Evolutionary conservation across 169 alveolate genomes (phyloP).

Genomic region (Perkinsus marinus): DNA sequence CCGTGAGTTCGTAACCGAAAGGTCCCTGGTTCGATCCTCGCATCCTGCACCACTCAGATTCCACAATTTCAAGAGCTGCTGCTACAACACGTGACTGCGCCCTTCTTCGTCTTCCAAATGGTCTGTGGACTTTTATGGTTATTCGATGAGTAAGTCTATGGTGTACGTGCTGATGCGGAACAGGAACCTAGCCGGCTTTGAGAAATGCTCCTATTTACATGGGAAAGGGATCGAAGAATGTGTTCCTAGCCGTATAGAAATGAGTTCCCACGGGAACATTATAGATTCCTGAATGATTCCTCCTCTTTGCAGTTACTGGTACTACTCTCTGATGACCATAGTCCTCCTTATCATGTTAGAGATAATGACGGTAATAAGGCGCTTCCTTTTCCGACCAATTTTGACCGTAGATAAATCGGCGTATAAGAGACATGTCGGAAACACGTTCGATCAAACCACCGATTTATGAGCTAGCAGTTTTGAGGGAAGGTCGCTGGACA

Average conservation of each 20-base stretch:
- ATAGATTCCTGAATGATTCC: too few species aligned
- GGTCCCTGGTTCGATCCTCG: not conserved
- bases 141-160: slow-evolving; percentile 79
- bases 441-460: not conserved
- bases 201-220: too few species aligned
- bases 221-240: too few species aligned
- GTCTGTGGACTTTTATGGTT: slow-evolving; percentile 85
- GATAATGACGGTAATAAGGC: slow-evolving; percentile 21
- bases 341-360: slow-evolving; percentile 64
- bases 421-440: not conserved
- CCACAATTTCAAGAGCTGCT: slow-evolving; percentile 77
- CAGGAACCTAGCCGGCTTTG: too few species aligned
- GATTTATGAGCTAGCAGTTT: slow-evolving; percentile 1
- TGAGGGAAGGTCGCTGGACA: slow-evolving; percentile 23
- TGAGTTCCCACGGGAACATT: too few species aligned
- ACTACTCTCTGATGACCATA: slow-evolving; percentile 74
- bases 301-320: slow-evolving; percentile 9
- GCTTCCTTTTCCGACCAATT: not conserved
- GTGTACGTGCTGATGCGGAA: too few species aligned
- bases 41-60: slow-evolving; percentile 34
- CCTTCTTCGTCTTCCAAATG: slow-evolving; percentile 89
- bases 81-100: slow-evolving; percentile 82
- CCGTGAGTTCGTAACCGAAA: not conserved
- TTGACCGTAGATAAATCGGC: not conserved
- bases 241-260: too few species aligned